Conservation (phyloP, 495 filamentous ascomycete species). For the Bacidia gigantensis region DNA sequence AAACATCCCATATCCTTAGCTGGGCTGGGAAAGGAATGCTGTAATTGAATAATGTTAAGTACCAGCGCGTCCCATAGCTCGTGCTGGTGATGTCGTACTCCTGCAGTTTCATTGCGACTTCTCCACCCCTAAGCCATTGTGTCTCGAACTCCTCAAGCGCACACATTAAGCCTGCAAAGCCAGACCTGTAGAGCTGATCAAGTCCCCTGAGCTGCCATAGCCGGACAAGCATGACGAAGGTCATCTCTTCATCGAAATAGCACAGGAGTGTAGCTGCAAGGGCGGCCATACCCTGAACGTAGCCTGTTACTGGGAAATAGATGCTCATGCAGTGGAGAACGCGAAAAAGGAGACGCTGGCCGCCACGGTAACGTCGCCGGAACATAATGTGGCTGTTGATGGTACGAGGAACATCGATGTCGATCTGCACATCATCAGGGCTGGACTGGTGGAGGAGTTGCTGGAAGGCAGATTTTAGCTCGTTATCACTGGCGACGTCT, state of each 20-base stretch:
- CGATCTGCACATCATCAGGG: slow-evolving; percentile 91
- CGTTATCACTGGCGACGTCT: slow-evolving; percentile 48
- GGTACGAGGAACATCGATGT: slow-evolving; percentile 90
- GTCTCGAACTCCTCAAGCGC: slow-evolving; percentile 80
- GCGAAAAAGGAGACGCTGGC: slow-evolving; percentile 83
- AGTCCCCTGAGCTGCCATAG: slow-evolving; percentile 83
- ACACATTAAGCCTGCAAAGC: slow-evolving; percentile 77
- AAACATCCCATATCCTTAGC: slow-evolving; percentile 97
- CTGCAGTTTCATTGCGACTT: slow-evolving; percentile 50
- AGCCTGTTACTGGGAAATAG: slow-evolving; percentile 82
- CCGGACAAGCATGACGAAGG: slow-evolving; percentile 89
- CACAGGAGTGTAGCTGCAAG: slow-evolving; percentile 86
- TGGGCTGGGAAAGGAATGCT: slow-evolving; percentile 93
- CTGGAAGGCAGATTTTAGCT: slow-evolving; percentile 56
- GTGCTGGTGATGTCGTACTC: slow-evolving; percentile 63
- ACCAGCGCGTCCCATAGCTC: slow-evolving; percentile 92
- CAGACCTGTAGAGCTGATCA: slow-evolving; percentile 67
- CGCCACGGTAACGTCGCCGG: slow-evolving; percentile 73
- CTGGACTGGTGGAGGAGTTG: slow-evolving; percentile 57
- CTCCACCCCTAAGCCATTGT: slow-evolving; percentile 52
- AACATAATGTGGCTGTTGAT: slow-evolving; percentile 98
- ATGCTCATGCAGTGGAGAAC: slow-evolving; percentile 84
- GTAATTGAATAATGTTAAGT: slow-evolving; percentile 94
- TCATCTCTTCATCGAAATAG: slow-evolving; percentile 89
- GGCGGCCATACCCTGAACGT: slow-evolving; percentile 97